Percentiles rank a stretch among this genome's conserved stretches.
Conservation (phyloP, 148 eudicot species). For the Oxyria digyna region DNA sequence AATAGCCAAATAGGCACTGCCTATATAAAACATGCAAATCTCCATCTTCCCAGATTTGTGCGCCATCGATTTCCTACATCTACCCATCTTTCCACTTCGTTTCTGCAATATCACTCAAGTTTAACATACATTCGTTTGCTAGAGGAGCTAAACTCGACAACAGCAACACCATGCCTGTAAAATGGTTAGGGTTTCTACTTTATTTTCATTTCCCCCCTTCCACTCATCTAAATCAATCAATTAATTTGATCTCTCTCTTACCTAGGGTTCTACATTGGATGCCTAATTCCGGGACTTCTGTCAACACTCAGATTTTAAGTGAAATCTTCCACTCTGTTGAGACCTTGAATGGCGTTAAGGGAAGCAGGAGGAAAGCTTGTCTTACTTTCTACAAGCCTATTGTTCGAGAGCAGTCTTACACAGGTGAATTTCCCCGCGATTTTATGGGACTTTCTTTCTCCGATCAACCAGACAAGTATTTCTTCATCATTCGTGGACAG, state of each 20-base stretch:
- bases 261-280: conserved; percentile 86
- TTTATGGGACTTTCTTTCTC: conserved; percentile 60
- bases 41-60: no score
- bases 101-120: no score
- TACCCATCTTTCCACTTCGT: no score
- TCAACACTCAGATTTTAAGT: conserved; percentile 59
- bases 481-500: conserved; percentile 64
- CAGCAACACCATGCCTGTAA: conserved; percentile 3
- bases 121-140: no score
- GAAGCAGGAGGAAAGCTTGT: conserved; percentile 71
- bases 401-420: conserved; percentile 53
- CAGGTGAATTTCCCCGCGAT: conserved; percentile 65
- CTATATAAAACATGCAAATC: no score
- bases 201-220: neutral
- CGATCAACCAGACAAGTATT: conserved; percentile 77
- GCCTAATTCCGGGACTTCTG: conserved; percentile 64
- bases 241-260: neutral
- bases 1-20: no score
- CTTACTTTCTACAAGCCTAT: conserved; percentile 76
- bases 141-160: no score
- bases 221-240: neutral
- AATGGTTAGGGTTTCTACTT: neutral
- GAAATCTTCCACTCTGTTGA: conserved; percentile 78
- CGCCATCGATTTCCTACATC: no score
- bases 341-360: conserved; percentile 76